Evolutionary conservation across 805 yeast genomes (phyloP), one percentile per base, ranked within the genome.

Genomic region (Cyberlindnera mrakii): DNA sequence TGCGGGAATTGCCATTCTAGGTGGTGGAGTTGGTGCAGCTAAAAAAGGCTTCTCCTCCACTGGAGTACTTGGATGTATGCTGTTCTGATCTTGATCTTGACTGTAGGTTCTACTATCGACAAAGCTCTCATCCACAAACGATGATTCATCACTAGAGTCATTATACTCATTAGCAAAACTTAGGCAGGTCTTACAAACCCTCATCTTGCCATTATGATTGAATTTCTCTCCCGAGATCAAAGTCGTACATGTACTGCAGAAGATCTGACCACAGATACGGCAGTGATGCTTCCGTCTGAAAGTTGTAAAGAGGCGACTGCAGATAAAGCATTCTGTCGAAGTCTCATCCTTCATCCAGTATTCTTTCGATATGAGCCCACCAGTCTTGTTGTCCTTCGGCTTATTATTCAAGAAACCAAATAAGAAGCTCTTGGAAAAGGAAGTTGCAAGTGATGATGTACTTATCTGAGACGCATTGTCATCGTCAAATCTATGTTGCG

Each of bases 321-420:
- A 91, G 14, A 82, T 73, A 45, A 88, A 78, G 57, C 99, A 91
- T 48, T 88, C 93, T 8, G 82, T 76, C 0, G 95, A 96, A 46
- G 88, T 85, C 34, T 91, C 85, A 65, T 91, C 97, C 55, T 90
- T 88, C 87, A 91, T 82, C 99, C 99, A 91, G 60, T 88, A 91
- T 57, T 88, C 91, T 46, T 77, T 75, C 5, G 74, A 67, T 5
- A 70, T 46, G 0, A 68, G 40, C 1, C 60, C 56, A 11, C 52
- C 48, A 6, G 51, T 40, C 36, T 51, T 44, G 7, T 45, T 48
- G 33, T 47, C 54, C 37, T 52, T 55, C 39, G 57, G 59, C 40
- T 51, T 60, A 42, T 62, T 59, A 46, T 62, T 63, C 44, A 68
- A 62, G 43, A 70, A 68, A 0, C 71, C 72, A 44, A 66, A 68